Evolutionary conservation across 2,329 filamentous ascomycete species (phyloP), one percentile per base, ranked within the genome.

Genomic region (Pseudocercospora fijiensis): DNA sequence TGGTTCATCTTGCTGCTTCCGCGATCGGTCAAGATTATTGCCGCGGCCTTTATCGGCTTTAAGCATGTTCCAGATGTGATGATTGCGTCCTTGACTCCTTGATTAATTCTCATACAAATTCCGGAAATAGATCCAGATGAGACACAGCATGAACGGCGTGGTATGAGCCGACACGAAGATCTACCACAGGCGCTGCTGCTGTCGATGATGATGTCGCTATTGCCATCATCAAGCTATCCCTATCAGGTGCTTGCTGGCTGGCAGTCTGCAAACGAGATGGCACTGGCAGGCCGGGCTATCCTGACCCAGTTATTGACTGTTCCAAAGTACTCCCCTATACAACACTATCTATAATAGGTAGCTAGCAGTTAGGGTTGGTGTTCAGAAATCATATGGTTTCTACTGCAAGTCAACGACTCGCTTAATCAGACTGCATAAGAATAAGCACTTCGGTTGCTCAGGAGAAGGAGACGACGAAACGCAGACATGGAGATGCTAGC

Each of bases 21-120:
- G 22, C 49, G 49, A 52, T 52, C 49, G 49, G 16, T 28, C 49
- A 27, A n/a, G 49, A 28, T 52, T 52, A 27, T 52, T 28, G 49
- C 49, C 49, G 28, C 24, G 22, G 49, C 8, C 8, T 6, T 52
- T 52, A 52, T 52, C 49, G 18, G 47, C 13, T 2, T 52, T 52
- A 52, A 52, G 49, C 49, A 28, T 52, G 24, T 52, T 52, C 28
- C 49, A 27, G 26, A 24, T 52, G 20, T 22, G 10, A 52, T 24
- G 47, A 8, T 27, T 52, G 24, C 22, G 47, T 52, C 47, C 47
- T 52, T 27, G 47, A 52, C 27, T 52, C 47, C 47, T 52, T 27
- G 47, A 52, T 52, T 10, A 26, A 52, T 52, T 27, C 49, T 26
- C 33, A 37, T n/a, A 37, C 33, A 37, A 16, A n/a, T 24, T 11